phyloP scores from a whole-genome alignment of 805 yeast genomes.

The Suhomyces pyralidae region DNA sequence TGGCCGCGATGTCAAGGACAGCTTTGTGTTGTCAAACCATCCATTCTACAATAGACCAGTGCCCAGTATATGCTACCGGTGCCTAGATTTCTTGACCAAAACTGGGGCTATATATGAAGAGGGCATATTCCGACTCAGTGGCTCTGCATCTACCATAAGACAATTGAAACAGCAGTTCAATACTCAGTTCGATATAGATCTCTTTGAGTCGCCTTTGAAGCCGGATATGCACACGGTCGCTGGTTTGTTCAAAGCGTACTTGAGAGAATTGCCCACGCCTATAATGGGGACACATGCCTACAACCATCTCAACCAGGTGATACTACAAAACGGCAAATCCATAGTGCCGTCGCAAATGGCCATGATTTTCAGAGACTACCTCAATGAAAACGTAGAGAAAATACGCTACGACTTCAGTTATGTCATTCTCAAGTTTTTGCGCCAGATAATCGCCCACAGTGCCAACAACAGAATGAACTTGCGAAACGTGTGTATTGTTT shows the following conservation, averaged over 20 bases:
- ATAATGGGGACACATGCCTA: constrained; percentile 57
- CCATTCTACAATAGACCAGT: constrained; percentile 44
- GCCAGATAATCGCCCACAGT: constrained; percentile 58
- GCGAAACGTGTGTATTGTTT: constrained; percentile 74
- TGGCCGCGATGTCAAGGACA: constrained; percentile 59
- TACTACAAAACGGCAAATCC: constrained; percentile 10
- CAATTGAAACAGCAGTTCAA: constrained; percentile 69
- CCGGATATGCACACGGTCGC: constrained; percentile 86
- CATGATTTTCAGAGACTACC: constrained; percentile 28
- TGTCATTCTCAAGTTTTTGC: constrained; percentile 65
- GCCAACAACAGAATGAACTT: constrained; percentile 79
- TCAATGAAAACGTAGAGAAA: constrained; percentile 45
- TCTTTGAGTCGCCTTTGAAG: constrained; percentile 42
- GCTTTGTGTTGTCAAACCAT: constrained; percentile 51
- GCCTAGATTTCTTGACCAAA: constrained; percentile 62
- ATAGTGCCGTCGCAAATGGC: constrained; percentile 23
- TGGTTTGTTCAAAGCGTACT: constrained; percentile 76
- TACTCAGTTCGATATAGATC: constrained; percentile 62
- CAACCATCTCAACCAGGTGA: constrained; percentile 25
- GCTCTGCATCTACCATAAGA: constrained; percentile 75
- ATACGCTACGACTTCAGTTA: constrained; percentile 59
- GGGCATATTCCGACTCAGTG: constrained; percentile 88
- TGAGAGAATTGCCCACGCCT: constrained; percentile 71
- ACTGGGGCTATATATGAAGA: constrained; percentile 79
- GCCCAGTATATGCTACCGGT: constrained; percentile 77